These are phyloP conservation scores for Xerocomus potaroensis DNA, from an alignment of 768 basidiomycete genomes.

Conservation along the genomic window DNA sequence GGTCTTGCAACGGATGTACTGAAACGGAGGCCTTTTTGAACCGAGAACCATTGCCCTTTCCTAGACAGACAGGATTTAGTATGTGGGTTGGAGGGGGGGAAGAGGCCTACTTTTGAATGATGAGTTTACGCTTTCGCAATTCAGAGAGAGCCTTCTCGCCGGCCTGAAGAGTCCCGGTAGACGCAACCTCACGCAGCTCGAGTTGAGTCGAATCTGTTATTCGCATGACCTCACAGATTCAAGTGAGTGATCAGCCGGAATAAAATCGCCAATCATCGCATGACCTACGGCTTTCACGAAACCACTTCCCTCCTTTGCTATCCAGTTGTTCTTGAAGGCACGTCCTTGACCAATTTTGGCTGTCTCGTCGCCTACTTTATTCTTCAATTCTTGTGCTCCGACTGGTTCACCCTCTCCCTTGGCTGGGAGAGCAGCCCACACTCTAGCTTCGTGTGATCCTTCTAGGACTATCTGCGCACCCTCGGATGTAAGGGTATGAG, in stretches of 20 bases:
- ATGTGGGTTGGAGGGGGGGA: neutral
- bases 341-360: conserved; percentile 92
- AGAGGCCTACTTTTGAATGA: conserved; percentile 63
- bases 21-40: conserved; percentile 80
- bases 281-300: conserved; percentile 78
- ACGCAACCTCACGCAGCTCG: conserved; percentile 69
- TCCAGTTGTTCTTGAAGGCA: conserved; percentile 98
- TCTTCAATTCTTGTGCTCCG: conserved; percentile 63
- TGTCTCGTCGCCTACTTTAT: conserved; percentile 76
- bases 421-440: conserved; percentile 78
- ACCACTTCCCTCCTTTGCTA: conserved; percentile 83
- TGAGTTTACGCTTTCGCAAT: conserved; percentile 86
- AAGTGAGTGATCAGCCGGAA: neutral
- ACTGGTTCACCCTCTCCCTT: conserved; percentile 70
- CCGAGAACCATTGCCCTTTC: conserved; percentile 94
- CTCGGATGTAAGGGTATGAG: conserved; percentile 76
- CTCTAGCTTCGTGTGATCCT: conserved; percentile 94
- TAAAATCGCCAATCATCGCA: neutral
- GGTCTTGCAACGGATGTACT: conserved; percentile 88
- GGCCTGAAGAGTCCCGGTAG: conserved; percentile 62
- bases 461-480: conserved; percentile 70
- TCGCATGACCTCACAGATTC: conserved; percentile 45
- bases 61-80: conserved; percentile 37
- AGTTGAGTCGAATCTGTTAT: conserved; percentile 74
- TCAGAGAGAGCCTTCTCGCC: conserved; percentile 86